Percentiles rank a stretch among this genome's conserved stretches.
Evolutionary conservation across 1,284 basidiomycete genomes (phyloP).

Genomic region (Ustilago bromivora): DNA sequence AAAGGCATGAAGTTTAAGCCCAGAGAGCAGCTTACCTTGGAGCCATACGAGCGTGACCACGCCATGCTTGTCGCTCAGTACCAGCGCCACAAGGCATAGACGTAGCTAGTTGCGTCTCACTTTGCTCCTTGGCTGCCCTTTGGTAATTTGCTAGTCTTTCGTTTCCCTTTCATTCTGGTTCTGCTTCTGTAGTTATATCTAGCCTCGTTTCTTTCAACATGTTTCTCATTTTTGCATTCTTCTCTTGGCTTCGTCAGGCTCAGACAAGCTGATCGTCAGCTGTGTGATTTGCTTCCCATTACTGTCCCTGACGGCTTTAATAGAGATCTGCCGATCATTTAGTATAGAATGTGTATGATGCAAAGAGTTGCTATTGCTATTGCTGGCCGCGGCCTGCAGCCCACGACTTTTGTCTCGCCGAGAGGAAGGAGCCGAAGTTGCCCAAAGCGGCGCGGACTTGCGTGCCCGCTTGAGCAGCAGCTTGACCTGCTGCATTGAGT

Average conservation of each 20-base stretch:
- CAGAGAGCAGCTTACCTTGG: slow-evolving; percentile 85
- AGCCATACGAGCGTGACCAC: slow-evolving; percentile 70
- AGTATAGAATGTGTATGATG: too few species aligned
- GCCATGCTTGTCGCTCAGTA: slow-evolving; percentile 68
- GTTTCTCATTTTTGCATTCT: slow-evolving; percentile 36
- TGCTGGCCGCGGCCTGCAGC: slow-evolving; percentile 24
- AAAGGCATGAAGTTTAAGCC: slow-evolving; percentile 75
- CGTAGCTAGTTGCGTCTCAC: background rate
- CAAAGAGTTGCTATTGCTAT: slow-evolving; percentile 10
- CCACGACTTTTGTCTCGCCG: slow-evolving; percentile 54
- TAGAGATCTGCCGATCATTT: too few species aligned
- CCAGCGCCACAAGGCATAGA: slow-evolving; percentile 61
- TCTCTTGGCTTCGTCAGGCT: background rate
- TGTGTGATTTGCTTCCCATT: slow-evolving; percentile 5
- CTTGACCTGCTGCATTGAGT: slow-evolving; percentile 46
- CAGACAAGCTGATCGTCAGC: background rate
- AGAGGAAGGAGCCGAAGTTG: slow-evolving; percentile 64
- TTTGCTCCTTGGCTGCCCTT: background rate
- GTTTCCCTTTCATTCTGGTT: slow-evolving; percentile 25
- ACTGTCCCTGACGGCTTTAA: background rate
- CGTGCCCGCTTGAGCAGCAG: slow-evolving; percentile 59
- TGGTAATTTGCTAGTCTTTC: slow-evolving; percentile 9
- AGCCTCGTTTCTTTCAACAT: slow-evolving; percentile 38
- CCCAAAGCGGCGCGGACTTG: slow-evolving; percentile 63
- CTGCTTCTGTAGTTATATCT: slow-evolving; percentile 57